Percentiles rank a stretch among this genome's conserved stretches.
phyloP scores from a whole-genome alignment of 2,329 filamentous ascomycete species.

The Paradendryphiella salina region DNA sequence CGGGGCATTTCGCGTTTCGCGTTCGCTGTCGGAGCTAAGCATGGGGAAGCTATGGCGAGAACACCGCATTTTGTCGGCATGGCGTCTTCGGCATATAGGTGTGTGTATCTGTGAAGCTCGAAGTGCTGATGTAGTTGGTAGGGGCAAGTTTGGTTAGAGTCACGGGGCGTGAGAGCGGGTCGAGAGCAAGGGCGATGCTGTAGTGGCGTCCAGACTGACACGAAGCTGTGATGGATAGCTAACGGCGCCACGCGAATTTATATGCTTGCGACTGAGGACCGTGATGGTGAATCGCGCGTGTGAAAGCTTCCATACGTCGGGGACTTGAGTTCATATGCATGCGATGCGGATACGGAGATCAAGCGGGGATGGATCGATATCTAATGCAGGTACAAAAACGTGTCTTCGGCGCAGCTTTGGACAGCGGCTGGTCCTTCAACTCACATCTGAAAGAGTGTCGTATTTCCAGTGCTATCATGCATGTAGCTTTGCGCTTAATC shows the following conservation, averaged over 20 bases:
- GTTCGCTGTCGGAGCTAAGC: constrained; percentile 16
- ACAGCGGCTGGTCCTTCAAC: no score
- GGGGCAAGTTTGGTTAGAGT: background rate
- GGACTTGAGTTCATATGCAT: background rate
- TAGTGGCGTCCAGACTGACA: background rate
- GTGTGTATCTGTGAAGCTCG: background rate
- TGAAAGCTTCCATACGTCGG: background rate
- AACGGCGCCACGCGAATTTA: constrained; percentile 9
- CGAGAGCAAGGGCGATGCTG: background rate
- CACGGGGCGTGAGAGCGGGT: background rate
- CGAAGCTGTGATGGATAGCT: background rate
- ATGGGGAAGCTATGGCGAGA: constrained; percentile 16
- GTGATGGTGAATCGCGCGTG: constrained; percentile 20
- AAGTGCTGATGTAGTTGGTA: constrained; percentile 2
- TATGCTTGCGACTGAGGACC: constrained; percentile 22
- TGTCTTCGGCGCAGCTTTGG: constrained; percentile 1
- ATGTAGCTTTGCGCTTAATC: no score
- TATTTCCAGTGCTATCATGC: no score
- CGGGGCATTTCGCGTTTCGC: constrained; percentile 19
- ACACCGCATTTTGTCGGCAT: background rate
- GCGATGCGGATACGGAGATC: background rate
- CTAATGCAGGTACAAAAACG: constrained; percentile 13
- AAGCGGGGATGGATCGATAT: background rate
- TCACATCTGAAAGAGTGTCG: background rate
- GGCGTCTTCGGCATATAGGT: constrained; percentile 10